Percentiles rank a stretch among this genome's conserved stretches.
Conservation (phyloP, 305 asterid genomes). For the Ajuga reptans region DNA sequence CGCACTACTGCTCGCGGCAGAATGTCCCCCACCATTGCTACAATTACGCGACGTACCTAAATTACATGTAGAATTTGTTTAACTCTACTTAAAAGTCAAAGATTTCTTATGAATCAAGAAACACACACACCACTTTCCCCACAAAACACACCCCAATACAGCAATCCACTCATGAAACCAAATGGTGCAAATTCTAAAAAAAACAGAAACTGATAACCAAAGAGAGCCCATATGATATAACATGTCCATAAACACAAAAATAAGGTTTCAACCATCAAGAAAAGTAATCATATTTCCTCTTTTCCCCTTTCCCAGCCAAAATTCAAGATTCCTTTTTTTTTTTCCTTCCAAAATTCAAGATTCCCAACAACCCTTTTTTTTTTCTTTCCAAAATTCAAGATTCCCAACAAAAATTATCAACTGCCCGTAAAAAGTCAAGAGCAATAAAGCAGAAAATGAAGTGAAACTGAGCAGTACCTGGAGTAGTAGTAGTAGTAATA, state of each 20-base stretch:
- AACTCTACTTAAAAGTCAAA: conserved; percentile 2
- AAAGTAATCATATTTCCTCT: neutral
- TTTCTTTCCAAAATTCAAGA: neutral
- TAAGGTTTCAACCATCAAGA: neutral
- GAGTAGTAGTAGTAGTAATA: conserved; percentile 28
- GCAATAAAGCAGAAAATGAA: conserved; percentile 12
- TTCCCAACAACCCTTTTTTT: too few species aligned
- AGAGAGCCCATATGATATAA: neutral
- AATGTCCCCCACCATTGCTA: conserved; percentile 44
- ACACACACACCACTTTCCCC: too few species aligned
- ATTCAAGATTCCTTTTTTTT: too few species aligned
- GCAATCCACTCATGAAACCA: neutral
- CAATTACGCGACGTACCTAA: conserved; percentile 40
- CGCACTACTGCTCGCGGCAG: conserved; percentile 49
- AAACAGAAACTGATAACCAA: neutral
- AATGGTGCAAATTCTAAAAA: neutral
- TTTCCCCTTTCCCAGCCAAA: neutral
- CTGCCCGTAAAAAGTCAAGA: conserved; percentile 22
- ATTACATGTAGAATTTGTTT: neutral
- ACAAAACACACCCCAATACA: too few species aligned
- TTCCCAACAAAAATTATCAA: neutral
- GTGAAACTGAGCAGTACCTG: conserved; percentile 31
- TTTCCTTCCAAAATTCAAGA: too few species aligned
- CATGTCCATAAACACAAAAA: neutral
- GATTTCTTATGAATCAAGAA: neutral